A percentile compares a stretch with the other conserved stretches of the same genome.
phyloP scores from a whole-genome alignment of 2,329 filamentous ascomycete species.

The Aspergillus transmontanensis region DNA sequence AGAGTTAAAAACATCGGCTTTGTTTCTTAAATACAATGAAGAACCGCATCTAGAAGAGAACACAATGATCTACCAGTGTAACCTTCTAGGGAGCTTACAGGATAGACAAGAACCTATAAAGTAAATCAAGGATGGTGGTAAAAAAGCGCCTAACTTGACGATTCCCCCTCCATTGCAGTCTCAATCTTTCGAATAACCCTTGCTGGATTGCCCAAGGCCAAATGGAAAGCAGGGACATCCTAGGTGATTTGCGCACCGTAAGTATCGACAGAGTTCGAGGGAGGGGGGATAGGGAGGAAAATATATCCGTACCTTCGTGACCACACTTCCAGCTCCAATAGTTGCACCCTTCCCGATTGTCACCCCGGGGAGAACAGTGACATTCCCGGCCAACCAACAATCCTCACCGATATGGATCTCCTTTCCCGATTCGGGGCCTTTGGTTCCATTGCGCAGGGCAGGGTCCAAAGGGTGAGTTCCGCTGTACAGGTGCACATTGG shows the following conservation, averaged over 20 bases:
- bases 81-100: background rate
- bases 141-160: background rate
- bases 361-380: slow-evolving; percentile 72
- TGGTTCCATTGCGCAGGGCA: slow-evolving; percentile 69
- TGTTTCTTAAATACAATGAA: background rate
- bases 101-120: background rate
- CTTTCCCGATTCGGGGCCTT: slow-evolving; percentile 73
- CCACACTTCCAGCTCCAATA: slow-evolving; percentile 79
- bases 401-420: slow-evolving; percentile 78
- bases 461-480: slow-evolving; percentile 79
- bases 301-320: slow-evolving; percentile 64
- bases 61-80: background rate
- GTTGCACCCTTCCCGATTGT: slow-evolving; percentile 74
- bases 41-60: too few species aligned
- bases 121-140: too few species aligned
- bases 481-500: slow-evolving; percentile 74
- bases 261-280: background rate
- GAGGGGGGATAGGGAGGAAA: background rate
- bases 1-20: background rate
- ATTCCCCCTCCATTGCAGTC: slow-evolving; percentile 33
- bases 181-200: slow-evolving; percentile 43
- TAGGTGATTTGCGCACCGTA: slow-evolving; percentile 13
- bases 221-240: slow-evolving; percentile 47
- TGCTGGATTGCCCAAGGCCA: slow-evolving; percentile 46
- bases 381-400: slow-evolving; percentile 76